A percentile compares a stretch with the other conserved stretches of the same genome.
phyloP scores from a whole-genome alignment of 1,284 basidiomycete species.

The Puccinia horiana region DNA sequence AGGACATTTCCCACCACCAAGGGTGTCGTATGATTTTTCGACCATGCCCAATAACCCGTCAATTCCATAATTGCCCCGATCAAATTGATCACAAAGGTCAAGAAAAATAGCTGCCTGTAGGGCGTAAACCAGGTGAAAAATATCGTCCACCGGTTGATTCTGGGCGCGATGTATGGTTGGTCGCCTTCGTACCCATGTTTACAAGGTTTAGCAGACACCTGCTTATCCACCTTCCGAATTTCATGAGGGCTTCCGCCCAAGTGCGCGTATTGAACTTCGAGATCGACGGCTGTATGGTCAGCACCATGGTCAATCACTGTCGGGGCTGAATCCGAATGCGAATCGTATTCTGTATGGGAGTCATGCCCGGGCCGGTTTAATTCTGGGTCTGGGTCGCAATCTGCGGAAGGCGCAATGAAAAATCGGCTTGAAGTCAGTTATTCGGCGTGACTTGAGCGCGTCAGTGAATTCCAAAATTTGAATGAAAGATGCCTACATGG shows the following conservation, averaged over 20 bases:
- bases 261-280: background rate
- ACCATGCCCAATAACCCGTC: slow-evolving; percentile 12
- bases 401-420: background rate
- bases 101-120: slow-evolving; percentile 35
- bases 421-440: background rate
- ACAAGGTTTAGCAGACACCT: background rate
- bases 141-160: background rate
- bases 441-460: background rate
- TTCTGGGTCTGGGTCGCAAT: background rate
- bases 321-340: background rate
- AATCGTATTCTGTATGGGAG: background rate
- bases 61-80: background rate
- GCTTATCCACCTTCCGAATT: background rate
- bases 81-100: background rate
- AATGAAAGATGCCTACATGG: background rate
- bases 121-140: slow-evolving; percentile 31
- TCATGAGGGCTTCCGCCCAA: background rate
- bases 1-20: slow-evolving; percentile 66
- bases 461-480: background rate
- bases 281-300: background rate
- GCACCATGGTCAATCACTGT: background rate
- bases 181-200: background rate
- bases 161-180: background rate
- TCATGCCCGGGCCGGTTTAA: background rate
- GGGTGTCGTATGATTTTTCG: background rate